Percentiles rank a stretch among this genome's conserved stretches.
These are phyloP conservation scores for Eimeria praecox DNA, from an alignment of 169 alveolate species.

Conservation along the genomic window DNA sequence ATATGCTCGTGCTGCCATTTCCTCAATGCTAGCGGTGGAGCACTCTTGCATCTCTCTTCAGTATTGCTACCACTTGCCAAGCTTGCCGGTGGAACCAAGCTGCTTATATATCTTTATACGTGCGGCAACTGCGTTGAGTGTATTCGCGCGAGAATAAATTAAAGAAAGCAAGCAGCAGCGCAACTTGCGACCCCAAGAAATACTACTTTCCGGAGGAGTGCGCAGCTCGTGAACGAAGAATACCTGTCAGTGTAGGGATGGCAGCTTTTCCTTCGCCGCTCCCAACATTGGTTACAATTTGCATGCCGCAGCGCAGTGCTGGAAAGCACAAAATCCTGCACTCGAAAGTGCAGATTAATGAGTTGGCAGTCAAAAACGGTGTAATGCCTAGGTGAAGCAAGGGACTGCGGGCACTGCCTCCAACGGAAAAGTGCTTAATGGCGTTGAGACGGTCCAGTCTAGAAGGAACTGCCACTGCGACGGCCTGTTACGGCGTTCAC, in stretches of 20 bases:
- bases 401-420: neutral
- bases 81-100: neutral
- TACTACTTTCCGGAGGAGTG: neutral
- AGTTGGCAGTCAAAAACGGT: neutral
- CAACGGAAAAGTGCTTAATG: neutral
- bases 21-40: no score
- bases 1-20: no score
- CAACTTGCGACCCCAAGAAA: neutral
- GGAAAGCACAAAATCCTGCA: neutral
- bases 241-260: neutral
- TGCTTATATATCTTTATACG: neutral
- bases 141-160: neutral
- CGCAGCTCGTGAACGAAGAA: neutral
- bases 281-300: neutral
- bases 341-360: neutral
- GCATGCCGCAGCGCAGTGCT: neutral
- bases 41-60: no score
- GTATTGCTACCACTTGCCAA: no score
- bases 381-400: neutral
- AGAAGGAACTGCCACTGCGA: neutral
- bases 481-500: neutral
- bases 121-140: neutral
- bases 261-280: neutral
- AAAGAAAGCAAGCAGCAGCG: neutral
- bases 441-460: neutral